A percentile compares a stretch with the other conserved stretches of the same genome.
These are phyloP conservation scores for Metschnikowia vanudenii DNA, from an alignment of 805 yeast species.

Conservation along the genomic window DNA sequence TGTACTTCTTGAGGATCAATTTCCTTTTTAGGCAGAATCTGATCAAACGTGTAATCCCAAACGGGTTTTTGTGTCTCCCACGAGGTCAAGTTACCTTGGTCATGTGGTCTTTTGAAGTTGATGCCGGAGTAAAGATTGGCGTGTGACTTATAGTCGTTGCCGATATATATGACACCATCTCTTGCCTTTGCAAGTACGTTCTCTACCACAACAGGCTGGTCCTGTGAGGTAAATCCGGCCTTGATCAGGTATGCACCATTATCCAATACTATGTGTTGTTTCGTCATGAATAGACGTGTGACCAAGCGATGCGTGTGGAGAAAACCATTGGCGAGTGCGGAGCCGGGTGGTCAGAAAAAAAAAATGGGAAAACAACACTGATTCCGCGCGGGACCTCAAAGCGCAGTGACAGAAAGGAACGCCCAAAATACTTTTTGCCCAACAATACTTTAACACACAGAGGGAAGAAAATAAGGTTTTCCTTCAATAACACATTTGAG, in stretches of 20 bases:
- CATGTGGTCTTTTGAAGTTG: slow-evolving; percentile 75
- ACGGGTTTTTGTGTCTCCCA: slow-evolving; percentile 89
- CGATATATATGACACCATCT: slow-evolving; percentile 71
- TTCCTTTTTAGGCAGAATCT: slow-evolving; percentile 37
- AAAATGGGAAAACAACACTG: neutral
- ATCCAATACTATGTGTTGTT: slow-evolving; percentile 59
- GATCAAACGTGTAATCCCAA: slow-evolving; percentile 76
- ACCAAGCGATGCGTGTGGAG: neutral
- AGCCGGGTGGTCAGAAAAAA: neutral
- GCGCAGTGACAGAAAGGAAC: no score
- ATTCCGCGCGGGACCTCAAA: no score
- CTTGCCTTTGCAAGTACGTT: slow-evolving; percentile 74
- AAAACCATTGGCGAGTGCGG: neutral
- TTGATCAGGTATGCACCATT: slow-evolving; percentile 88
- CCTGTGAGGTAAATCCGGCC: slow-evolving; percentile 31
- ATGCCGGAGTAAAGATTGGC: slow-evolving; percentile 76
- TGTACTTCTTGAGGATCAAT: slow-evolving; percentile 50
- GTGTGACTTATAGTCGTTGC: slow-evolving; percentile 58
- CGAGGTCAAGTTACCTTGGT: slow-evolving; percentile 81
- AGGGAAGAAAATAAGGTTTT: no score
- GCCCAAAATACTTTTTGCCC: no score
- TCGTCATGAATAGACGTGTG: slow-evolving; percentile 2
- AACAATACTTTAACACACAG: no score
- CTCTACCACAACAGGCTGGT: slow-evolving; percentile 50
- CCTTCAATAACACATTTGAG: no score